Evolutionary conservation across 495 filamentous ascomycete genomes (phyloP), one percentile per base, ranked within the genome.

Genomic region (Staphylotrichum tortipilum): DNA sequence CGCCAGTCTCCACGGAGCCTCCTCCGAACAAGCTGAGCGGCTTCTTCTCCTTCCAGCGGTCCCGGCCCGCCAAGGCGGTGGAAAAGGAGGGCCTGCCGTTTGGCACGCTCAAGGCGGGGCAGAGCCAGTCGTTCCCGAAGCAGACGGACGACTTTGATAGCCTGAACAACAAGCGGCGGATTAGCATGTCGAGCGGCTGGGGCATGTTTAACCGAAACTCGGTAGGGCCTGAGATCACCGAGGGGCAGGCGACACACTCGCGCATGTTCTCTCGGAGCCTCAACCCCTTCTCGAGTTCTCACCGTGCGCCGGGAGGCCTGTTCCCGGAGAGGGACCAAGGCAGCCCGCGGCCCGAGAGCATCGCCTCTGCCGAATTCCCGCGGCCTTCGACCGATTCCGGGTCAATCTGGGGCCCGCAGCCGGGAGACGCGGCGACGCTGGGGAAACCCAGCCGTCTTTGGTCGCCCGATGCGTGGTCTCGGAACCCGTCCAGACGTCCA

Each of bases 81-180:
- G 83, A 85, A 9, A 78, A 86, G 21, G 81, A 84, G 40, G 78
- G 81, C 5, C 83, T 82, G 14, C 72, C 80, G 35, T 62, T 94
- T 17, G 88, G 88, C 12, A 81, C 79, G 30, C 69, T 94, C 26
- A 88, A 86, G 61, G 69, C 81, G 43, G 78, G 78, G 3, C 85
- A 94, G 59, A 89, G 86, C 60, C 87, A 88, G 57, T 94, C 88
- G 10, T 85, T 91, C 54, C 88, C 88, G 3, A 67, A 69, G 21
- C 69, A 72, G 41, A 64, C 60, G 0, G 77, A 79, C 11, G 77
- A 78, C 18, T 59, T 56, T 7, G 76, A 78, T 4, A 51, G 48
- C 9, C 40, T 63, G 8, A 49, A 51, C 8, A 71, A 56, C 47
- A 73, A 68, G 60, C 69, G 77, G 7, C 68, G 76, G 10, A 76